Base-by-base conservation (phyloP, 2,329 filamentous ascomycete species). In the Calycina herbarum region DNA sequence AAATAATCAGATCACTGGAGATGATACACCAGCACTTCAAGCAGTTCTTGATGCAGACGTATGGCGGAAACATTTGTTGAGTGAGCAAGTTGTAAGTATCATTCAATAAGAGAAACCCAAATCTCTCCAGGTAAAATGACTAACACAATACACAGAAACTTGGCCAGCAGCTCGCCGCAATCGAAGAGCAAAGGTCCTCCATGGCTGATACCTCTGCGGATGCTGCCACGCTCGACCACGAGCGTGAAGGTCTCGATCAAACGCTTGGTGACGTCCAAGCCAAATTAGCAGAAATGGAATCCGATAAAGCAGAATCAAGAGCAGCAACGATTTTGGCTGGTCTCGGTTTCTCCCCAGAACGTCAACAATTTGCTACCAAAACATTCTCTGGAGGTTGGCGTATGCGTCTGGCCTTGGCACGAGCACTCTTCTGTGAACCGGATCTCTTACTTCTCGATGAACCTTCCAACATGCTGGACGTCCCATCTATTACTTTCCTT, bases 391-490 rank as follows among this genome's bases (percentile, higher is more conserved):
- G 95, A 85, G 95, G 95, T 90, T 99, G 95, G 95, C 89, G 95
- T 80, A 99, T 99, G 95, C 90, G 95, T 83, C 82, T 99, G 75
- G 95, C 95, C 15, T 85, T 99, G 68, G 95, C 95, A 13, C 85
- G 95, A 85, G 95, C 95, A 15, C 86, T 99, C 42, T 99, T 99
- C 83, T 99, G 95, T 81, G 95, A 99, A 78, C 95, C 95, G 56
- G 95, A 99, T 80, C 83, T 99, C 62, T 82, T 99, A 66, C 85
- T 99, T 77, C 93, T 99, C 73, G 95, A 99, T 82, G 95, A 99
- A 88, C 95, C 95, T 81, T 98, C 94, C 64, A 98, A 98, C 88
- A 98, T 98, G 94, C 93, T 99, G 92, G 95, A 98, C 80, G 95
- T 99, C 65, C 95, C 95, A n/a, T 98, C 95, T 29, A 98, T 99